Evolutionary conservation across 164 flowering plant species (phyloP).

Genomic region (Tetrastigma voinierianum): DNA sequence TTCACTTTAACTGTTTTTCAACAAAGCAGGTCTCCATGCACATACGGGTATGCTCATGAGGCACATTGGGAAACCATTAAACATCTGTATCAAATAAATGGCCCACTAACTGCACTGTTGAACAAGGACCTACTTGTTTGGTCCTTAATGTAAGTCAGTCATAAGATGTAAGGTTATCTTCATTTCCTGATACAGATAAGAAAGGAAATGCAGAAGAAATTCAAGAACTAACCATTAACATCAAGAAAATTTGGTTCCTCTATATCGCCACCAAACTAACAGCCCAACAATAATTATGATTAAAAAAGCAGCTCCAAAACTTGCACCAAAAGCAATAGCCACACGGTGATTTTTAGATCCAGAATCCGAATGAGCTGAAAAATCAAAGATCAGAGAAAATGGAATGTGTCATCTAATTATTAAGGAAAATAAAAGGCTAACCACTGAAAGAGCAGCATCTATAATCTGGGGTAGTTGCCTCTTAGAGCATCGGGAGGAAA

Average conservation of each 20-base stretch:
- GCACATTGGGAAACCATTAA: not conserved
- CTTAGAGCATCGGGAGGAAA: slow-evolving; percentile 58
- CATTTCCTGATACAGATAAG: not conserved
- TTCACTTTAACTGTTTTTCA: no score
- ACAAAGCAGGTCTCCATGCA: no score
- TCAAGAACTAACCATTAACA: slow-evolving; percentile 63
- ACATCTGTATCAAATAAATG: not conserved
- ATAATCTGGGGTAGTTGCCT: slow-evolving; percentile 36
- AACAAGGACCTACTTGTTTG: not conserved
- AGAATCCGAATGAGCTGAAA: slow-evolving; percentile 44
- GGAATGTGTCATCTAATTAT: slow-evolving; percentile 3
- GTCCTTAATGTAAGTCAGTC: not conserved
- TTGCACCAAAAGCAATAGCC: slow-evolving; percentile 59
- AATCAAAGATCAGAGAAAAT: slow-evolving; percentile 8
- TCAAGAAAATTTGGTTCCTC: slow-evolving; percentile 81
- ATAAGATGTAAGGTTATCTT: not conserved
- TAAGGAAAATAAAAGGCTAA: not conserved
- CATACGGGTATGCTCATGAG: no score
- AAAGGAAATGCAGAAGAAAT: not conserved
- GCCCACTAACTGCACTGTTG: not conserved
- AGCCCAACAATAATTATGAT: slow-evolving; percentile 42
- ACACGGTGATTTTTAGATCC: slow-evolving; percentile 41
- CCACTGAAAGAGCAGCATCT: not conserved
- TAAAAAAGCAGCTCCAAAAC: slow-evolving; percentile 58
- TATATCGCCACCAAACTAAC: slow-evolving; percentile 79